A percentile compares a stretch with the other conserved stretches of the same genome.
Conservation (phyloP, 176 grass and related monocot genomes). For the Bothriochloa decipiens region DNA sequence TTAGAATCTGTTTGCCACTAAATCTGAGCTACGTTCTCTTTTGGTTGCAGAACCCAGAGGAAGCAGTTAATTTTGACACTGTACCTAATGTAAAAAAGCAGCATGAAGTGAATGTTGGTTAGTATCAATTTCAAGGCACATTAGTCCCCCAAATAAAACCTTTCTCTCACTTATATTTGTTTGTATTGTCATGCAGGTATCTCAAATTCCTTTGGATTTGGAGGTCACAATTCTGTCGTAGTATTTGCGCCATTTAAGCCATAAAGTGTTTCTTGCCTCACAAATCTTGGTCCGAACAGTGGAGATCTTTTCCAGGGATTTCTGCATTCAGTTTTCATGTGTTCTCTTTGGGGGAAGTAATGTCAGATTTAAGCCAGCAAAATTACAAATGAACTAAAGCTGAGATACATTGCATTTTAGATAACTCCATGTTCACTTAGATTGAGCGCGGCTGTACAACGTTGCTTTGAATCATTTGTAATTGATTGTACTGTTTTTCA, state of each 20-base stretch:
- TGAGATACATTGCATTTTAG: slow-evolving; percentile 38
- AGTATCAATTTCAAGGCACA: slow-evolving; percentile 21
- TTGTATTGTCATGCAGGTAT: slow-evolving; percentile 58
- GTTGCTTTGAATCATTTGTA: slow-evolving; percentile 45
- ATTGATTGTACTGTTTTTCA: slow-evolving; percentile 36
- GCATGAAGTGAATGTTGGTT: slow-evolving; percentile 97
- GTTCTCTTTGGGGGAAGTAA: slow-evolving; percentile 32
- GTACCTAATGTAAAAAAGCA: slow-evolving; percentile 89
- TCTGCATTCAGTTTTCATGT: slow-evolving; percentile 19
- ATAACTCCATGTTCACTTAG: slow-evolving; percentile 35
- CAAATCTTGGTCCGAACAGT: slow-evolving; percentile 40
- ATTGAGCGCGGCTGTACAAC: slow-evolving; percentile 32
- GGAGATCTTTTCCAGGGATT: slow-evolving; percentile 14
- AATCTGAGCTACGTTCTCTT: slow-evolving; percentile 7
- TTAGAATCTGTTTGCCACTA: slow-evolving; percentile 10
- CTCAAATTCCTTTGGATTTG: slow-evolving; percentile 98
- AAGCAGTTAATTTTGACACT: slow-evolving; percentile 87
- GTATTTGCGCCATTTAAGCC: slow-evolving; percentile 97
- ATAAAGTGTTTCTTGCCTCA: slow-evolving; percentile 43
- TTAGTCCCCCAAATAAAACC: background rate
- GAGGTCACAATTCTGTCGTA: slow-evolving; percentile 96
- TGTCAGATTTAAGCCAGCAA: slow-evolving; percentile 13
- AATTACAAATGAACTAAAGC: slow-evolving; percentile 37
- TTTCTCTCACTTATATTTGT: slow-evolving; percentile 25
- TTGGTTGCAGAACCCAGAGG: slow-evolving; percentile 71